Evolutionary conservation across 1,284 basidiomycete genomes (phyloP).

Genomic region (Ustilago cynodontis): DNA sequence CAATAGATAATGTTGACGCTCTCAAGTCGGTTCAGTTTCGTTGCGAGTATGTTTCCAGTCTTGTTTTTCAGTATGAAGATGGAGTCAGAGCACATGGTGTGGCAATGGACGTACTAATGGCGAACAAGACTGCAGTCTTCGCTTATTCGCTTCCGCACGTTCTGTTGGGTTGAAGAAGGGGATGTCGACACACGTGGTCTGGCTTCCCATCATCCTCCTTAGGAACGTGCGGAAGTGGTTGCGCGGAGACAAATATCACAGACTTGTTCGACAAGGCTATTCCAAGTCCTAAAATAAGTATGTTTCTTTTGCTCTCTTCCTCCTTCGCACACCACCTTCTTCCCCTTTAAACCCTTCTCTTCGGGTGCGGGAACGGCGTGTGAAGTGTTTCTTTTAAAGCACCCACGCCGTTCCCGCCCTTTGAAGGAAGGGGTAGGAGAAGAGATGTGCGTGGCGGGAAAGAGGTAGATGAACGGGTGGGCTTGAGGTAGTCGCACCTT

Average conservation of each 20-base stretch:
- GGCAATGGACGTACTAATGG: constrained; percentile 5
- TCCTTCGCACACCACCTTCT: background rate
- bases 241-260: background rate
- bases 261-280: constrained; percentile 20
- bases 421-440: background rate
- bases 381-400: background rate
- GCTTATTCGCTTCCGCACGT: background rate
- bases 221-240: background rate
- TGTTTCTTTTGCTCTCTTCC: background rate
- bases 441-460: background rate
- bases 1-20: background rate
- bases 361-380: background rate
- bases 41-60: constrained; percentile 8
- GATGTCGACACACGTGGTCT: background rate
- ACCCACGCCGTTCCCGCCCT: background rate
- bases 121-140: constrained; percentile 8
- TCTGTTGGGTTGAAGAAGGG: background rate
- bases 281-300: constrained; percentile 11
- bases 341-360: background rate
- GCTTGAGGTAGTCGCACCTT: constrained; percentile 1
- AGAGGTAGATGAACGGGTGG: background rate
- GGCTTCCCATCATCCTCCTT: background rate
- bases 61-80: background rate
- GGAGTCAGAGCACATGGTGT: background rate
- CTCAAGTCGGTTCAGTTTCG: background rate